Conservation (phyloP, 495 filamentous ascomycete species). For the Neurospora sp. region DNA sequence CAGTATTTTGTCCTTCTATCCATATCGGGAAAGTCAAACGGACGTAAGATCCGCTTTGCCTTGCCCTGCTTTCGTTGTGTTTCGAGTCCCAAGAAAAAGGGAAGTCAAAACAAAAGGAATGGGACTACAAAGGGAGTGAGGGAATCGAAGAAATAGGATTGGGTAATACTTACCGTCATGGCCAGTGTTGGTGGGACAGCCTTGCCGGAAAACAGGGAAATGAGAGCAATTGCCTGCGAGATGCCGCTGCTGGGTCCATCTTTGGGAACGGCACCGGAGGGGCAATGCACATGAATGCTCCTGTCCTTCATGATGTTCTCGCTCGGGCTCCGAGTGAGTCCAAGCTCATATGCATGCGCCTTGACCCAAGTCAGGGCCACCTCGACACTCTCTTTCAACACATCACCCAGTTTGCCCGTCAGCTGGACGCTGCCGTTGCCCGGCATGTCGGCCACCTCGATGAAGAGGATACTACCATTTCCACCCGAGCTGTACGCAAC, state of each 20-base stretch:
- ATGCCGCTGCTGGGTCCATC: constrained; percentile 83
- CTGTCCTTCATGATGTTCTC: constrained; percentile 96
- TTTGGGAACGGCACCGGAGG: constrained; percentile 90
- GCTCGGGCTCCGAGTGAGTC: constrained; percentile 65
- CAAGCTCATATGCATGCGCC: constrained; percentile 86
- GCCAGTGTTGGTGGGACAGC: constrained; percentile 84
- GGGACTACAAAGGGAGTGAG: not conserved
- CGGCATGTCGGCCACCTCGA: constrained; percentile 96
- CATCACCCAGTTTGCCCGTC: constrained; percentile 97
- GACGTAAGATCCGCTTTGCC: not conserved
- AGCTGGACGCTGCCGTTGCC: constrained; percentile 86
- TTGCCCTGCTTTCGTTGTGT: not conserved
- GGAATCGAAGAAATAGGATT: not conserved
- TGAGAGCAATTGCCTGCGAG: constrained; percentile 85
- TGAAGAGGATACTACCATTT: constrained; percentile 94
- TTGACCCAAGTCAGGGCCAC: constrained; percentile 95
- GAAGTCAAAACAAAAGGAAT: not conserved
- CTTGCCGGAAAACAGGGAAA: constrained; percentile 83
- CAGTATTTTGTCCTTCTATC: not conserved
- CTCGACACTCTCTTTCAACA: constrained; percentile 94
- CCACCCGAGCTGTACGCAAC: constrained; percentile 93
- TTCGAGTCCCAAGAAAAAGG: not conserved
- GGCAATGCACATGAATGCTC: constrained; percentile 93
- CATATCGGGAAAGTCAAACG: not conserved
- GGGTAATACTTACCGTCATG: constrained; percentile 58